These are phyloP conservation scores for Anthracocystis panici-leucophaei DNA, from an alignment of 1,284 basidiomycete species.

Conservation along the genomic window DNA sequence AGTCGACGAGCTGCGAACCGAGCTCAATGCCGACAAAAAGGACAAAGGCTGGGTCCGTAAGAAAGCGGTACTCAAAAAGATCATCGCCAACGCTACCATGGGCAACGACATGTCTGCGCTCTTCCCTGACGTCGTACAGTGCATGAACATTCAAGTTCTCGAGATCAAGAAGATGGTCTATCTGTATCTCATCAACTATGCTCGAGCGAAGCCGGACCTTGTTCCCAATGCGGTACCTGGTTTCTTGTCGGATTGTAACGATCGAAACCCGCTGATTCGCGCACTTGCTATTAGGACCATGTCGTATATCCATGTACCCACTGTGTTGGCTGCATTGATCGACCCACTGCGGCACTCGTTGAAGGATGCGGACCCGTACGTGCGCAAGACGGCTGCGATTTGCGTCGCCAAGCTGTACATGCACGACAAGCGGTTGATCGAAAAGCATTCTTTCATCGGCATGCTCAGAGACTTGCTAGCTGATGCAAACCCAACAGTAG, in stretches of 20 bases:
- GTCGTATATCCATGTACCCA: constrained; percentile 83
- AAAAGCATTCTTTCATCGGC: constrained; percentile 85
- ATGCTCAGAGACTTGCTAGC: constrained; percentile 87
- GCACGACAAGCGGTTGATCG: constrained; percentile 84
- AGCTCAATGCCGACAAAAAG: constrained; percentile 67
- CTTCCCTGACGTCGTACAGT: constrained; percentile 85
- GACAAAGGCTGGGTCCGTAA: constrained; percentile 67
- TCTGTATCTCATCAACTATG: constrained; percentile 87
- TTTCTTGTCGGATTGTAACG: constrained; percentile 91
- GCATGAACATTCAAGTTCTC: constrained; percentile 85
- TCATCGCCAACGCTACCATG: constrained; percentile 70
- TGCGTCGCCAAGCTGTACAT: constrained; percentile 89
- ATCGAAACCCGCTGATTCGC: constrained; percentile 89
- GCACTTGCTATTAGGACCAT: constrained; percentile 93
- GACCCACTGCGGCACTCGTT: constrained; percentile 88
- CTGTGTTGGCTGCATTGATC: constrained; percentile 77
- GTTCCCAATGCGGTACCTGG: constrained; percentile 87
- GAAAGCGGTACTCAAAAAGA: constrained; percentile 67
- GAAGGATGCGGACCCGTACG: constrained; percentile 90
- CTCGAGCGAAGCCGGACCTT: constrained; percentile 85
- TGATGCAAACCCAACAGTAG: constrained; percentile 92
- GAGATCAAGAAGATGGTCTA: constrained; percentile 94
- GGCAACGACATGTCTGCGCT: constrained; percentile 85
- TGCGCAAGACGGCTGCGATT: constrained; percentile 94
- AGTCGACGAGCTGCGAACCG: constrained; percentile 66